phyloP scores from a whole-genome alignment of 73 alveolate species.

The Tetrahymena elliotti region DNA sequence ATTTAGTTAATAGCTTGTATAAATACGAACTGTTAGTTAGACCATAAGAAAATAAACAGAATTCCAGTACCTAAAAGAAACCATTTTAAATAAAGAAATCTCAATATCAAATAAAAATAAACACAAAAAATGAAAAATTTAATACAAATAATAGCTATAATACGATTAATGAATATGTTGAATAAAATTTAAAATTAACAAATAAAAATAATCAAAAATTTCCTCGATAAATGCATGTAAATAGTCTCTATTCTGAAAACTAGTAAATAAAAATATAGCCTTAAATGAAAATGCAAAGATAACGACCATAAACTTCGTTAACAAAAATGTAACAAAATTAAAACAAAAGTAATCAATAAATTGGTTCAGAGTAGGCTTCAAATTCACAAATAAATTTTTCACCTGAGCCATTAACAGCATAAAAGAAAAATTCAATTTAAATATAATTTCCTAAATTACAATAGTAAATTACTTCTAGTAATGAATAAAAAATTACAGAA shows the following conservation, averaged over 20 bases:
- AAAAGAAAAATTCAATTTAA: neutral
- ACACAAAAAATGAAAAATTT: neutral
- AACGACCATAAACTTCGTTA: neutral
- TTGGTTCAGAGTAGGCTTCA: neutral
- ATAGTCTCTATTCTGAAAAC: neutral
- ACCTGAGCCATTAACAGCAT: neutral
- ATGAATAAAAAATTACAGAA: neutral
- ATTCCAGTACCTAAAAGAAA: neutral
- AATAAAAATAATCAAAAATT: neutral
- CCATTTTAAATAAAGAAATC: neutral
- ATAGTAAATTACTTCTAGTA: neutral
- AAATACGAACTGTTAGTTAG: neutral
- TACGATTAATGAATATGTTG: neutral
- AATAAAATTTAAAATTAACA: neutral
- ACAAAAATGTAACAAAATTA: neutral
- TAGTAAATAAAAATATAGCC: neutral
- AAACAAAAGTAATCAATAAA: neutral
- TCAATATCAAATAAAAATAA: neutral
- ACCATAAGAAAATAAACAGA: neutral
- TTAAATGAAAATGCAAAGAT: neutral
- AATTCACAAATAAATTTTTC: neutral
- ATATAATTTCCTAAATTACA: neutral
- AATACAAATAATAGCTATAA: neutral
- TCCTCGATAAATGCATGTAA: neutral
- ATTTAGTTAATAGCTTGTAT: neutral